Evolutionary conservation across 345 rosid genomes (phyloP).

Genomic region (Adansonia digitata): DNA sequence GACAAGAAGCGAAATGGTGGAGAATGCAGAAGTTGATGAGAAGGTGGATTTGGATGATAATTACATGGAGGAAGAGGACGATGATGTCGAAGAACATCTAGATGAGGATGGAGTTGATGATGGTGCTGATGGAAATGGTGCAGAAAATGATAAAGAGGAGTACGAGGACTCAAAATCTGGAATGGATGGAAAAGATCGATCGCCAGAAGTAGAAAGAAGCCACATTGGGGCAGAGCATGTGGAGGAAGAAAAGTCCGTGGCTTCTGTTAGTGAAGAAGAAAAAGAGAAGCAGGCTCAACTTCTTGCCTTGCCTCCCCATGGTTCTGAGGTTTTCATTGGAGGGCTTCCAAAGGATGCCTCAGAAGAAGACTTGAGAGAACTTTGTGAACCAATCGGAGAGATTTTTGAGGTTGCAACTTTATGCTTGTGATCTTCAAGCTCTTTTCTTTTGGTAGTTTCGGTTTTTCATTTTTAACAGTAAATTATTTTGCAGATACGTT

Average conservation of each 20-base stretch:
- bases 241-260: conserved; percentile 47
- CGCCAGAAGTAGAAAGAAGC: conserved; percentile 42
- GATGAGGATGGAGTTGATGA: conserved; percentile 64
- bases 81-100: conserved; percentile 69
- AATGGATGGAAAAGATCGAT: conserved; percentile 39
- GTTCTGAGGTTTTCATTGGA: conserved; percentile 95
- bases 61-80: conserved; percentile 93
- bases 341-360: conserved; percentile 87
- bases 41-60: conserved; percentile 92
- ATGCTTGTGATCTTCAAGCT: conserved; percentile 9
- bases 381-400: conserved; percentile 81
- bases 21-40: conserved; percentile 76
- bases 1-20: conserved; percentile 53
- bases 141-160: conserved; percentile 53
- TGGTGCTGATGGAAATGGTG: conserved; percentile 39
- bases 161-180: conserved; percentile 45
- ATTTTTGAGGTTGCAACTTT: conserved; percentile 63
- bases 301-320: conserved; percentile 94
- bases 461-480: conserved; percentile 5
- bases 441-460: neutral
- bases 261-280: conserved; percentile 55
- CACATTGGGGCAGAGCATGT: conserved; percentile 32
- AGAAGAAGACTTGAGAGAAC: conserved; percentile 84
- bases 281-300: conserved; percentile 69
- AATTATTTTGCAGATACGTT: conserved; percentile 53